Evolutionary conservation across 139 green algal species (phyloP), one percentile per base, ranked within the genome.

Genomic region (Edaphochlamys debaryana): DNA sequence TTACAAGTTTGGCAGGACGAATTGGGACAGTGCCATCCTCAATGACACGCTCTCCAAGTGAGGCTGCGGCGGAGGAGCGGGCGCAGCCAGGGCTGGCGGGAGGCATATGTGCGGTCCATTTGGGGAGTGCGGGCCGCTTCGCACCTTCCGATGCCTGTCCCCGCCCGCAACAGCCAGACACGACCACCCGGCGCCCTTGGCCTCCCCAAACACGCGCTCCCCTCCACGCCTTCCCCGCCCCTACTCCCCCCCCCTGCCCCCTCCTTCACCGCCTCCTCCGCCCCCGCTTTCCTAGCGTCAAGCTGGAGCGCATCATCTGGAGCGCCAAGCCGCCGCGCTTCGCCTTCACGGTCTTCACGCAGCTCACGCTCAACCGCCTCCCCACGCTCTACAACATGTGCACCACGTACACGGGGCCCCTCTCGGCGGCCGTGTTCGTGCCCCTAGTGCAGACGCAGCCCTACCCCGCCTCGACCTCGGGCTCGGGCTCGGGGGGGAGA

Each of bases 321-420:
- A 70, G 40, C 42, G 19, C 34, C 5, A 71, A 68, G 30, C 70
- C 77, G 2, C 69, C 41, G 0, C 52, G 40, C 8, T 86, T 86
- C 41, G 22, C 83, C 19, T 75, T 90, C 77, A 88, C 86, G 11
- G 68, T 90, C 40, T 67, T 90, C 40, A 90, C 86, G 27, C 86
- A 90, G 71, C 77, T 90, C 1, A 88, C 86, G 4, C 17, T 87
- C 30, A 76, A 90, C 71, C 77, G 86, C 17, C 76, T 87, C 19
- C 78, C 81, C 48, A 79, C 82, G 17, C 86, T 90, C 25, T 85
- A 84, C 70, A 88, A 88, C 45, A 85, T 87, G 75, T 85, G 77
- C 62, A 58, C 48, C n/a, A 73, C 86, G 29, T 90, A 79, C 82
- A 54, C 25, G 7, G 86, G 86, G 7, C 86, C 86, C 41, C 62